Evolutionary conservation across 208 protist genomes (phyloP).

Genomic region (Trypanosoma caninum): DNA sequence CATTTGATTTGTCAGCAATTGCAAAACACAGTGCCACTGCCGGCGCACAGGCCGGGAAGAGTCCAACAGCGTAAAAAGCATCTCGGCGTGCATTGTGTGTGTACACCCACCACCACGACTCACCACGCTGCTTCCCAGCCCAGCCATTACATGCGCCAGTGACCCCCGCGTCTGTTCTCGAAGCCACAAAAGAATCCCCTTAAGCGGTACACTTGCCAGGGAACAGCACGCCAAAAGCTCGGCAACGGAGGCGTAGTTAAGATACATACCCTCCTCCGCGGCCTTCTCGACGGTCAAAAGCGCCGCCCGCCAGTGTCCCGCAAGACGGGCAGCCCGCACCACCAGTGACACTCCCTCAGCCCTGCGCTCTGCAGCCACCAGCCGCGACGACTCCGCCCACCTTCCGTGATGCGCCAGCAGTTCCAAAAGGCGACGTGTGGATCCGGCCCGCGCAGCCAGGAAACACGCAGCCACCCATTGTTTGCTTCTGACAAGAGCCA

Average conservation of each 20-base stretch:
- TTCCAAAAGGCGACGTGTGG: conserved; percentile 3
- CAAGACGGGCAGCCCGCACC: conserved; percentile 9
- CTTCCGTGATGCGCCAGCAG: conserved; percentile 11
- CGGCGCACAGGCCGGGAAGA: neutral
- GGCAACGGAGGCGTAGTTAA: conserved; percentile 11
- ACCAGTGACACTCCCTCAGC: neutral
- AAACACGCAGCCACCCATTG: conserved; percentile 9
- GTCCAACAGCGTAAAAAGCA: conserved; percentile 12
- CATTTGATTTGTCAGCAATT: conserved; percentile 14
- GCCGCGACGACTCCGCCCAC: conserved; percentile 7
- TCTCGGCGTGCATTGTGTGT: neutral
- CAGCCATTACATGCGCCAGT: neutral
- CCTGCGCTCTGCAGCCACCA: conserved; percentile 4
- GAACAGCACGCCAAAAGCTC: conserved; percentile 20
- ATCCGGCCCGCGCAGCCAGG: neutral
- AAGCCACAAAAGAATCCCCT: conserved; percentile 21
- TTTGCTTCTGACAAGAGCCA: neutral
- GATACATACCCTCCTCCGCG: neutral
- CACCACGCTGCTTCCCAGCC: neutral
- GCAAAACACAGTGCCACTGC: conserved; percentile 13
- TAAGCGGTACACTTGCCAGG: conserved; percentile 7
- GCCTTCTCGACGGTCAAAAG: conserved; percentile 8
- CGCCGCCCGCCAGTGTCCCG: conserved; percentile 8
- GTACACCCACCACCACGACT: neutral
- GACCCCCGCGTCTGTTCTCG: neutral